Conservation (phyloP, 1,139 yeast genomes). For the Saccharomycopsis phalli region DNA sequence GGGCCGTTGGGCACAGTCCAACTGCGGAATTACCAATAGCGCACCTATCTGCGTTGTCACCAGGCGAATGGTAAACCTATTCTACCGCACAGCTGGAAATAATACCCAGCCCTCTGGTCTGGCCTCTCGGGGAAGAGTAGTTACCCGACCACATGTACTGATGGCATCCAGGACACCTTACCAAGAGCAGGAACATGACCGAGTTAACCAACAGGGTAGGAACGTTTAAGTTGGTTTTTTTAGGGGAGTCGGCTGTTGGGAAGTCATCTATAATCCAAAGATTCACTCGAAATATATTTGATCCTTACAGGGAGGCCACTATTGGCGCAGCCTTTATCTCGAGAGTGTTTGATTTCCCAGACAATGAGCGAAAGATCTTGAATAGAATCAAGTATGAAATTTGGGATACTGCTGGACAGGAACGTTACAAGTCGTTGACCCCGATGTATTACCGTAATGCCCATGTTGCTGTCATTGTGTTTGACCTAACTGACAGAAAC, state of each 20-base stretch:
- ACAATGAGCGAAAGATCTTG: constrained; percentile 7
- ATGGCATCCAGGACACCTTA: too few species aligned
- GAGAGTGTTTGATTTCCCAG: constrained; percentile 34
- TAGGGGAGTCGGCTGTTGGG: constrained; percentile 64
- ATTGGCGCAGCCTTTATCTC: constrained; percentile 68
- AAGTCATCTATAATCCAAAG: constrained; percentile 53
- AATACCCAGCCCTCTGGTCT: too few species aligned
- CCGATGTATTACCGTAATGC: constrained; percentile 91
- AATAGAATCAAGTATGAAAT: constrained; percentile 31
- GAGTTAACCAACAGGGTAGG: constrained; percentile 20
- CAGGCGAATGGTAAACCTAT: too few species aligned
- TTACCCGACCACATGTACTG: too few species aligned
- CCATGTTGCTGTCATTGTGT: constrained; percentile 82
- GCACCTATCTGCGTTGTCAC: too few species aligned
- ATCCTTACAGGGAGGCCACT: constrained; percentile 53
- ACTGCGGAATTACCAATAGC: too few species aligned
- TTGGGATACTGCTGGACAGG: constrained; percentile 95
- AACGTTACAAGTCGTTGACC: constrained; percentile 78
- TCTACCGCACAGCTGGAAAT: too few species aligned
- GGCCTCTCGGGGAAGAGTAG: too few species aligned
- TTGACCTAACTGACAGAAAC: constrained; percentile 31
- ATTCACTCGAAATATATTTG: constrained; percentile 55
- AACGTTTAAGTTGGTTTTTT: constrained; percentile 42
- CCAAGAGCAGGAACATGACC: constrained; percentile 9
- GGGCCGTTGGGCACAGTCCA: too few species aligned